Evolutionary conservation across 2,329 filamentous ascomycete species (phyloP), one percentile per base, ranked within the genome.

Genomic region (Monilinia aucupariae): DNA sequence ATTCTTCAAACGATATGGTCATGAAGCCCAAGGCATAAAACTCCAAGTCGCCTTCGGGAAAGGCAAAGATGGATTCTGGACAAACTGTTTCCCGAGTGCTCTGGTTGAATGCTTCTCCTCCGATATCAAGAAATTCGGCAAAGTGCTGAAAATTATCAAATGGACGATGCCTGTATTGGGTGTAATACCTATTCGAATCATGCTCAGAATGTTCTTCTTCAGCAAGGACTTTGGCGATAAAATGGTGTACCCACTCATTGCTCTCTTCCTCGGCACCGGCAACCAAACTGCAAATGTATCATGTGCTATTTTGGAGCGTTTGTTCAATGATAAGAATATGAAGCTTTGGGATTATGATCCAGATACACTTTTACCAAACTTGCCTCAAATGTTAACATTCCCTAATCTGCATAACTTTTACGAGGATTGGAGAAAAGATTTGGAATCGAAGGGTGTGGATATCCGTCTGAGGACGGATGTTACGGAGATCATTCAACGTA

Each of bases 261-360:
- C 88, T 0, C 77, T 91, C 1, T 91, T 92, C 71, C 77, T 91
- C 0, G 88, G 88, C 0, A 91, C 88, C 0, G 69, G 88, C 1
- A 91, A 91, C 68, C 86, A 89, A 69, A 88, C 88, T 0, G 84
- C 87, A 0, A 85, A 90, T 66, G 87, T 91, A 0, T 85, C 88
- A 0, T 83, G 81, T 49, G 86, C 87, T 30, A 85, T 91, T 41
- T 77, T 91, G 5, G 83, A 86, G 70, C 75, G 83, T 5, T 73
- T 87, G 0, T 85, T 84, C 58, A 76, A 83, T 63, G 81, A 83
- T 62, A 81, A 82, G 0, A 82, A 82, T 61, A 82, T 84, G 78
- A 81, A 81, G 65, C 76, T 86, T 10, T 86, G 83, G 83, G 76
- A 82, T 34, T 85, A 84, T 66, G 82, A 85, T 58, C 69, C 77